Evolutionary conservation across 116 monocot genomes (phyloP), one percentile per base, ranked within the genome.

Genomic region (Zostera marina): DNA sequence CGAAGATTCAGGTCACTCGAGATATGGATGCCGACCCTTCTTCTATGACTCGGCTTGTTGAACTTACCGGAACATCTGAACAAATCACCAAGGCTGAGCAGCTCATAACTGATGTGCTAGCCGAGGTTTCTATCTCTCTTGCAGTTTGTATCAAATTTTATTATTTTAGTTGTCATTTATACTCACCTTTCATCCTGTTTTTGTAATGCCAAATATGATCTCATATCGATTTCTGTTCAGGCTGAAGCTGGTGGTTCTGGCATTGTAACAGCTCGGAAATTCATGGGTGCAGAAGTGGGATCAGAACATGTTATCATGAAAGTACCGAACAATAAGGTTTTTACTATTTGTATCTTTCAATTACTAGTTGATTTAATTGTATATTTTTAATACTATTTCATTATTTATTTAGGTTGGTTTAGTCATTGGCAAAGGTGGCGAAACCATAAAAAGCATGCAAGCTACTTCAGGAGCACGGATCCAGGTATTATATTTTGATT

Each of bases 351-450:
- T 85, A 41, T 41, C 5, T 41, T 3, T 42, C 1, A 8, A 40
- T 13, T 0, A 32, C 8, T 63, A 7, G 7, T 63, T 9, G 12
- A 10, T 51, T 5, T 8, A 40, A 38, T 39, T 53, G 40, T 17
- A 15, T 39, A 5, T 21, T 9, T 49, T n/a, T 71, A 25, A 44
- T 8, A 39, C 25, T 13, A 19, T 26, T 38, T 26, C 2, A 24
- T 42, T 11, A 11, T 54, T 55, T 60, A 10, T 65, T 40, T 65
- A 94, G 94, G 94, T 94, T 73, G 94, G 94, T 41, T 63, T 93
- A 48, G 73, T 96, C 26, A 96, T 96, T 72, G 96, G 96, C 21
- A 96, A 96, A 72, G 89, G 89, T 68, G 96, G 96, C 16, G 96
- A 96, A 60, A 96, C 77, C 41, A 96, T 96, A 59, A 96, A 83